phyloP scores from a whole-genome alignment of 805 yeast species.

The Metschnikowia picachoensis region DNA sequence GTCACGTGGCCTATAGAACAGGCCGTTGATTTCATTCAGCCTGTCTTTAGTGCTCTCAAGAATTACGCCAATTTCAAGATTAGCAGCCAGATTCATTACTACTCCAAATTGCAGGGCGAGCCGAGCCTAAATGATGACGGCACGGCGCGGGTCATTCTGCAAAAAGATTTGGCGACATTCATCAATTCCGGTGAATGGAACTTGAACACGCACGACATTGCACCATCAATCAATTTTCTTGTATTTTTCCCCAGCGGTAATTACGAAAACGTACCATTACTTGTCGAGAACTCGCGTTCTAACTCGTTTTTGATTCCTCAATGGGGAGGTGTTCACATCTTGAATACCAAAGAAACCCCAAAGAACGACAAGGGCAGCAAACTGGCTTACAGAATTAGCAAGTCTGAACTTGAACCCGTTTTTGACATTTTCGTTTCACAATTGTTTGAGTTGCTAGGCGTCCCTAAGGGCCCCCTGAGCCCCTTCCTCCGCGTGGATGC shows the following conservation, averaged over 20 bases:
- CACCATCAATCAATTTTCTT: constrained; percentile 69
- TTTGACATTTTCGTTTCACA: constrained; percentile 73
- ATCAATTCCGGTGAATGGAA: constrained; percentile 88
- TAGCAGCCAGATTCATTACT: constrained; percentile 76
- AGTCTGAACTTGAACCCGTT: constrained; percentile 49
- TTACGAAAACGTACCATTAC: constrained; percentile 43
- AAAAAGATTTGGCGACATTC: constrained; percentile 63
- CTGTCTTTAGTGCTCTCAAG: constrained; percentile 50
- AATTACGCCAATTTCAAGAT: constrained; percentile 67
- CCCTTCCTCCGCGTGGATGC: constrained; percentile 63
- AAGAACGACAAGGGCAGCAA: constrained; percentile 15
- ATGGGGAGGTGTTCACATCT: constrained; percentile 77
- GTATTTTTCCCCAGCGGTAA: constrained; percentile 55
- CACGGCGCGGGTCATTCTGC: constrained; percentile 35
- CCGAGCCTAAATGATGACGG: constrained; percentile 22
- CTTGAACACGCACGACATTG: constrained; percentile 50
- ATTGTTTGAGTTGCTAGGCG: constrained; percentile 67
- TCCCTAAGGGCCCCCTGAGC: constrained; percentile 54
- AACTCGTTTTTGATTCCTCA: constrained; percentile 78
- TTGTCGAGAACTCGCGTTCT: constrained; percentile 43
- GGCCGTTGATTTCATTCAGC: constrained; percentile 50
- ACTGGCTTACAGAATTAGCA: constrained; percentile 21
- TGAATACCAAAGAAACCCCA: constrained; percentile 35
- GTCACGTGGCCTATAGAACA: constrained; percentile 70
- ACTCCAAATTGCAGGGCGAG: constrained; percentile 40